Evolutionary conservation across 2,329 filamentous ascomycete species (phyloP), one percentile per base, ranked within the genome.

Genomic region (Emericellopsis atlantica): DNA sequence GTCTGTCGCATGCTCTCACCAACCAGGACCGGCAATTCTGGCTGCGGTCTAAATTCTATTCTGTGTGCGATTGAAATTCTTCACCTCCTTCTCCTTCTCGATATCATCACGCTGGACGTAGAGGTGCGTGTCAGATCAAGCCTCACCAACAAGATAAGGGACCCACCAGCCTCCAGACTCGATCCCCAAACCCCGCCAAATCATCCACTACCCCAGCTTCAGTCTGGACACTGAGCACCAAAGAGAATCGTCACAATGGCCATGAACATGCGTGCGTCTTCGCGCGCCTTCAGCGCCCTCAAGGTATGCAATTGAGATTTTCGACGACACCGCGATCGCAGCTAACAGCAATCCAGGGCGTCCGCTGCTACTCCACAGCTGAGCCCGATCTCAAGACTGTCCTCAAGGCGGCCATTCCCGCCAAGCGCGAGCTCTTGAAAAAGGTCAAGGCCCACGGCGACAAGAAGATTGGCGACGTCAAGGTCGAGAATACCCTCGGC

Each of bases 341-440:
- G 16, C 23, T 32, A n/a, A 38, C 8, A 18, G 23, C 24, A 33
- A 40, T 18, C 22, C 35, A 31, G n/a, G 35, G 61, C 42, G 51
- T 53, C 37, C 72, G 82, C 54, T 68, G 61, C 59, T 89, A 88
- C 66, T 78, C 83, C 48, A 78, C 84, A 35, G 72, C 84, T 44
- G 90, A 96, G 62, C 85, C 84, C 44, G 84, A 90, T 57, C 79
- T 98, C 56, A 98, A 96, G 67, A 71, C 84, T 40, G 86, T 86
- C 12, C 78, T 98, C 50, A 83, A 79, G 54, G 77, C 80, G 50
- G 76, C 79, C 44, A 94, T 98, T 52, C 92, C 92, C 29, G 87
- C 80, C 46, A 96, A 96, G 70, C 80, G 89, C 40, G 90, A 95
- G 62, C 80, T 95, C 16, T 68, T 96, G 54, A 92, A 95, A 66